Evolutionary conservation across 2,329 filamentous ascomycete genomes (phyloP).

Genomic region (Pseudocercospora pini-densiflorae): DNA sequence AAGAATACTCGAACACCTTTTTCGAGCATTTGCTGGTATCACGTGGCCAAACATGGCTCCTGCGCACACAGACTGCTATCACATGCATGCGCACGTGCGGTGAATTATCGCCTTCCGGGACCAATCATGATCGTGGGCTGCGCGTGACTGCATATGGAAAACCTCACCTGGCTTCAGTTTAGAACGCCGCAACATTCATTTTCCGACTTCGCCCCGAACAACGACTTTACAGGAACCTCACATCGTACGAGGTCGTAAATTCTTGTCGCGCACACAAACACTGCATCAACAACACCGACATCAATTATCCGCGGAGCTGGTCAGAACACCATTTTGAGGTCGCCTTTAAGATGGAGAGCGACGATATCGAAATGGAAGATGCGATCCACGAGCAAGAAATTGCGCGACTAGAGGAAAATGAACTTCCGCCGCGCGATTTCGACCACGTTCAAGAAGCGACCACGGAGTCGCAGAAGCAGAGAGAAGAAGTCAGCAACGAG

Average conservation of each 20-base stretch:
- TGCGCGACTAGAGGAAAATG: not conserved
- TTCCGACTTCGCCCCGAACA: not conserved
- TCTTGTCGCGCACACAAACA: not conserved
- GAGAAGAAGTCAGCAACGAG: not conserved
- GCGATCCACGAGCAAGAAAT: not conserved
- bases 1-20: not conserved
- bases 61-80: not conserved
- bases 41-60: not conserved
- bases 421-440: not conserved
- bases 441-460: not conserved
- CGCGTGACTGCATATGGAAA: slow-evolving; percentile 2
- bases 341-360: not conserved
- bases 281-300: not conserved
- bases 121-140: not conserved
- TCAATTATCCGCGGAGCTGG: not conserved
- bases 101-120: not conserved
- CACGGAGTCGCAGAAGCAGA: not conserved
- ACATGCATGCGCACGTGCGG: not conserved
- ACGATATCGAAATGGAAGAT: slow-evolving; percentile 8
- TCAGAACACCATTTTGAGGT: not conserved
- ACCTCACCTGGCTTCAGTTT: slow-evolving; percentile 5
- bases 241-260: not conserved
- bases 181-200: not conserved
- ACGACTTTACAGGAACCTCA: slow-evolving; percentile 3
- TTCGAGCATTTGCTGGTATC: not conserved